These are phyloP conservation scores for Zygotorulaspora danielsina DNA, from an alignment of 805 yeast species.

Conservation along the genomic window DNA sequence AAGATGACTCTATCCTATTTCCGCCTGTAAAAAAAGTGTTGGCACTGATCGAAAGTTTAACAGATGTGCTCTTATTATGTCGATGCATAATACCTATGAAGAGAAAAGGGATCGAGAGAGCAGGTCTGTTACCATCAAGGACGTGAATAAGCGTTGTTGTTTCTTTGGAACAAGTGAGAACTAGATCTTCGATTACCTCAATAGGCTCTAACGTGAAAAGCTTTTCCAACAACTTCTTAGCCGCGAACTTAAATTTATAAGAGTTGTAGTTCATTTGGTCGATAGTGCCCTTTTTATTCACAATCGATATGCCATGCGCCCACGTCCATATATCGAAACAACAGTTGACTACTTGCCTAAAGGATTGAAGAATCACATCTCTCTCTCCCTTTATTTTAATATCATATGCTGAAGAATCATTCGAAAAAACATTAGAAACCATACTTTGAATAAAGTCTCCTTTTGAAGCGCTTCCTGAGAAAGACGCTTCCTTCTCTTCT, in stretches of 20 bases:
- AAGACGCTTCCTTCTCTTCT: slow-evolving; percentile 30
- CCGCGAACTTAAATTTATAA: slow-evolving; percentile 60
- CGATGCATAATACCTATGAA: slow-evolving; percentile 39
- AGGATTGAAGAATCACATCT: slow-evolving; percentile 54
- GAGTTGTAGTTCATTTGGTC: slow-evolving; percentile 42
- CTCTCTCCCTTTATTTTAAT: slow-evolving; percentile 44
- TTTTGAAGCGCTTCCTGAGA: slow-evolving; percentile 16
- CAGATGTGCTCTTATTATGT: slow-evolving; percentile 21
- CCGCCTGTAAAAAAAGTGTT: slow-evolving; percentile 16
- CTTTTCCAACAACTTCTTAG: slow-evolving; percentile 61
- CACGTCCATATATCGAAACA: slow-evolving; percentile 71
- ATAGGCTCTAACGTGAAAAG: slow-evolving; percentile 64
- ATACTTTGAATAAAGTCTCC: slow-evolving; percentile 34
- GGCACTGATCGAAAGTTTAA: slow-evolving; percentile 22
- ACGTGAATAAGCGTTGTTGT: slow-evolving; percentile 48
- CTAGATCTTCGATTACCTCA: slow-evolving; percentile 66
- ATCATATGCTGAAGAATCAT: slow-evolving; percentile 36
- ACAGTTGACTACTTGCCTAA: slow-evolving; percentile 53
- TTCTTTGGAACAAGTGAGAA: slow-evolving; percentile 35
- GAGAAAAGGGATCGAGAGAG: slow-evolving; percentile 63
- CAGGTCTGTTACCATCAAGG: slow-evolving; percentile 80
- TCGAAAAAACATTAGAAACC: slow-evolving; percentile 35
- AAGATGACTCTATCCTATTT: slow-evolving; percentile 38
- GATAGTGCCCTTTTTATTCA: slow-evolving; percentile 9
- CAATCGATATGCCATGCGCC: slow-evolving; percentile 24